phyloP scores from a whole-genome alignment of 805 yeast species.

The Starmerella khaoyaiensis region DNA sequence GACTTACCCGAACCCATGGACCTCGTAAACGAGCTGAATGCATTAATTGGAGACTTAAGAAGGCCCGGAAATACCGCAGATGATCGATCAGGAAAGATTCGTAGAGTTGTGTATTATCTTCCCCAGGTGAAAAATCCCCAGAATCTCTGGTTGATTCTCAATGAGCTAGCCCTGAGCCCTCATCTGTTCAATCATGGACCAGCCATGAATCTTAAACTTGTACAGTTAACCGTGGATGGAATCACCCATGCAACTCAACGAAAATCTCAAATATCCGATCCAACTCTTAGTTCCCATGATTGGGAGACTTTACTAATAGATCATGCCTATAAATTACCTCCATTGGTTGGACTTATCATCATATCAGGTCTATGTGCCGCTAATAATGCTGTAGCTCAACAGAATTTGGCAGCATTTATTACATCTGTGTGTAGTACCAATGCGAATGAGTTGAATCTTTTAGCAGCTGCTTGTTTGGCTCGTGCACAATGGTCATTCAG shows the following conservation, averaged over 20 bases:
- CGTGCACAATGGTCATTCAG: constrained; percentile 15
- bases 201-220: not conserved
- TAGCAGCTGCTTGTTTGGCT: constrained; percentile 13
- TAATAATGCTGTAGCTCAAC: not conserved
- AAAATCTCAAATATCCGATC: constrained; percentile 17
- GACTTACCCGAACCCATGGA: constrained; percentile 6
- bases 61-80: not conserved
- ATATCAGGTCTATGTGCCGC: constrained; percentile 10
- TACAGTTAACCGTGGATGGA: constrained; percentile 15
- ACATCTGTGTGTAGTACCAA: not conserved
- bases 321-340: constrained; percentile 6
- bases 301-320: constrained; percentile 8
- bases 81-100: constrained; percentile 6
- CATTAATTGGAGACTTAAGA: constrained; percentile 5
- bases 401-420: constrained; percentile 3
- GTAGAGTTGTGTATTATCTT: constrained; percentile 10
- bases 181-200: constrained; percentile 1
- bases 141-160: constrained; percentile 15
- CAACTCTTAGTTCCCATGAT: constrained; percentile 13
- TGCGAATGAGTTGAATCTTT: constrained; percentile 1
- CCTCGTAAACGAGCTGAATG: constrained; percentile 5
- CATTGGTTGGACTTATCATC: constrained; percentile 13
- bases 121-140: constrained; percentile 19
- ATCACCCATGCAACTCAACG: constrained; percentile 16
- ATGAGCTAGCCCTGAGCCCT: constrained; percentile 11